These are phyloP conservation scores for Scleroderma citrinum DNA, from an alignment of 768 basidiomycete genomes.

Conservation along the genomic window DNA sequence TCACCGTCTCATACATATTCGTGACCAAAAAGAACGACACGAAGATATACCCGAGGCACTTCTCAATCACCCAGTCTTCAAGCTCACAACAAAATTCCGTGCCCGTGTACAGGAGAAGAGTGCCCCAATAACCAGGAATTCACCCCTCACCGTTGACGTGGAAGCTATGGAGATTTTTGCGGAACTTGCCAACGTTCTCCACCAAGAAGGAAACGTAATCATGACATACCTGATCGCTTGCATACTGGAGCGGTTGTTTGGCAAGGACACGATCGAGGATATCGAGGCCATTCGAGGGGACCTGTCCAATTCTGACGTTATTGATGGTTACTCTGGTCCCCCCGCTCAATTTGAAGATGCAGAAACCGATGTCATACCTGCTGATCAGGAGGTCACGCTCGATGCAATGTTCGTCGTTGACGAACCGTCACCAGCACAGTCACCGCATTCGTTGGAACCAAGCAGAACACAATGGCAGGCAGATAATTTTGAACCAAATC, in stretches of 20 bases:
- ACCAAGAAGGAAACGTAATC: slow-evolving; percentile 55
- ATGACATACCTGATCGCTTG: slow-evolving; percentile 90
- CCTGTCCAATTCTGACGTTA: slow-evolving; percentile 54
- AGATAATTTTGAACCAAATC: slow-evolving; percentile 26
- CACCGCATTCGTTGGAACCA: slow-evolving; percentile 16
- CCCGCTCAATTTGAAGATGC: slow-evolving; percentile 20
- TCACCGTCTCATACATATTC: slow-evolving; percentile 86
- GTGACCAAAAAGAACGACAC: slow-evolving; percentile 72
- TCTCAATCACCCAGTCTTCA: slow-evolving; percentile 67
- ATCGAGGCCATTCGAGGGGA: slow-evolving; percentile 61
- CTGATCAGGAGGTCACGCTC: slow-evolving; percentile 17
- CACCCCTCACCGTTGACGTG: slow-evolving; percentile 54
- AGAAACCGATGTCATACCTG: slow-evolving; percentile 21
- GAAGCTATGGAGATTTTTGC: slow-evolving; percentile 63
- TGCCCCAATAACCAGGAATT: slow-evolving; percentile 65
- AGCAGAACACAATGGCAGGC: slow-evolving; percentile 28
- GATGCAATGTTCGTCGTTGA: slow-evolving; percentile 7
- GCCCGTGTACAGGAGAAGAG: slow-evolving; percentile 75
- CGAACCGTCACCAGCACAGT: background rate
- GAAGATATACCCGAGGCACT: slow-evolving; percentile 68
- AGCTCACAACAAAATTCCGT: slow-evolving; percentile 77
- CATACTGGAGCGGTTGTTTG: slow-evolving; percentile 81
- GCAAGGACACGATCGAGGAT: slow-evolving; percentile 70
- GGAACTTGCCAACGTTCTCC: slow-evolving; percentile 54
- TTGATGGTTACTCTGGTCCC: slow-evolving; percentile 49